Conservation (phyloP, 2,329 filamentous ascomycete species). For the Tolypocladium album region DNA sequence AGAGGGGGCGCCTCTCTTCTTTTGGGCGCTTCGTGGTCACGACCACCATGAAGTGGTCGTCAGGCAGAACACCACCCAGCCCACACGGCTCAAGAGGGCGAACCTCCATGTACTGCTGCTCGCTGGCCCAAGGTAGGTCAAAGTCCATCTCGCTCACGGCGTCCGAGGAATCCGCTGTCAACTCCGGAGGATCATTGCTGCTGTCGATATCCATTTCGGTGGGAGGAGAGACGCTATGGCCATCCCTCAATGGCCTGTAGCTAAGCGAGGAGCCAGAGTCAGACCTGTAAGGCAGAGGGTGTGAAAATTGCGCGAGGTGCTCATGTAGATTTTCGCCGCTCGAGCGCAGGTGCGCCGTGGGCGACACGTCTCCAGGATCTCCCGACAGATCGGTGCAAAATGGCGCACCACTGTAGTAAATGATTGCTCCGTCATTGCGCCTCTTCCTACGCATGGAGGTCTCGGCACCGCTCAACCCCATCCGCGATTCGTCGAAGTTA, state of each 20-base stretch:
- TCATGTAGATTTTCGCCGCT: constrained; percentile 25
- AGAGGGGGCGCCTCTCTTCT: constrained; percentile 6
- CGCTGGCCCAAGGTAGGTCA: constrained; percentile 35
- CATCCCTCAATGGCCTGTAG: constrained; percentile 38
- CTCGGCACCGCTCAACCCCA: constrained; percentile 36
- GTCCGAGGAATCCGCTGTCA: constrained; percentile 22
- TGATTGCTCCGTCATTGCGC: constrained; percentile 61
- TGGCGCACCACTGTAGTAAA: constrained; percentile 70
- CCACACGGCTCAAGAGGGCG: constrained; percentile 44
- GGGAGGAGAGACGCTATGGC: constrained; percentile 7
- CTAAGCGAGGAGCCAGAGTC: constrained; percentile 40
- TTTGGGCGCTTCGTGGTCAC: constrained; percentile 39
- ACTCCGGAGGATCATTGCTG: constrained; percentile 13
- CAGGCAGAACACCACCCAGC: constrained; percentile 46
- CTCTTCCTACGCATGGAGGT: constrained; percentile 39
- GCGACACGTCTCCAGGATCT: constrained; percentile 41
- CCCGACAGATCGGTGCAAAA: constrained; percentile 76
- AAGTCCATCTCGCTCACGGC: constrained; percentile 28
- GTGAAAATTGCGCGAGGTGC: constrained; percentile 8
- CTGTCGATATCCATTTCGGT: constrained; percentile 18
- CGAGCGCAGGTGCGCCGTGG: constrained; percentile 37
- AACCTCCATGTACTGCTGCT: constrained; percentile 25
- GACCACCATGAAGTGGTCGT: constrained; percentile 52
- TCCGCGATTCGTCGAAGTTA: constrained; percentile 34
- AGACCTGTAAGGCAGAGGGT: constrained; percentile 23